Percentiles rank a stretch among this genome's conserved stretches.
Evolutionary conservation across 257 asterid species (phyloP).

Genomic region (Eustoma russellianum): DNA sequence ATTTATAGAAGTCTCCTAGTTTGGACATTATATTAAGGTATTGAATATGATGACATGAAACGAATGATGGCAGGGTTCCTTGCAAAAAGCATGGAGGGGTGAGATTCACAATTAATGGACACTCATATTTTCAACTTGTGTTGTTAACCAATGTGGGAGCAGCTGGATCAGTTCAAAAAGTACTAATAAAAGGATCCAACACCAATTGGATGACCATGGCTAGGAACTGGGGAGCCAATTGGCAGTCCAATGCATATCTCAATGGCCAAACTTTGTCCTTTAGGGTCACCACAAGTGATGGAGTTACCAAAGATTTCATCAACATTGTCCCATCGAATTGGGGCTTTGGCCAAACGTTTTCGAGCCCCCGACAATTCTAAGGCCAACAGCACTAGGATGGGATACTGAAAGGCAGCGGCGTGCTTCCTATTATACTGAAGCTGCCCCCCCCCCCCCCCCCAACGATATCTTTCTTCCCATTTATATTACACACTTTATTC

Average conservation of each 20-base stretch:
- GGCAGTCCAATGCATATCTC: conserved; percentile 69
- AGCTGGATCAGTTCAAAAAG: conserved; percentile 55
- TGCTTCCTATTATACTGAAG: conserved; percentile 44
- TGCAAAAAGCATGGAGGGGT: conserved; percentile 75
- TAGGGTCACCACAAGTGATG: conserved; percentile 60
- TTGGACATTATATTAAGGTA: background rate
- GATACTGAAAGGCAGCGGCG: conserved; percentile 54
- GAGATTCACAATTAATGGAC: conserved; percentile 59
- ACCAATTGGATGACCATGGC: conserved; percentile 65
- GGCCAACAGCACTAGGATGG: conserved; percentile 14
- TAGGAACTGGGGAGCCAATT: conserved; percentile 78
- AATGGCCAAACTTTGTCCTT: conserved; percentile 70
- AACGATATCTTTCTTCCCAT: too few species aligned
- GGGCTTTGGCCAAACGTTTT: conserved; percentile 63
- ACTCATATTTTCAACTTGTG: conserved; percentile 62
- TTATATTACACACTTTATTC: too few species aligned
- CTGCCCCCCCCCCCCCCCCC: too few species aligned
- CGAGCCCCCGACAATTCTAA: conserved; percentile 44
- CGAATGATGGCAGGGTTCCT: conserved; percentile 45
- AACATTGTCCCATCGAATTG: conserved; percentile 52
- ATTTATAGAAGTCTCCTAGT: too few species aligned
- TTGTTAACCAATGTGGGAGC: conserved; percentile 54
- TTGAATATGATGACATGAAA: background rate
- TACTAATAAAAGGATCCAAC: conserved; percentile 55
- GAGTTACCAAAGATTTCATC: conserved; percentile 41